Evolutionary conservation across 164 flowering plant species (phyloP).

Genomic region (Hamamelis virginiana): DNA sequence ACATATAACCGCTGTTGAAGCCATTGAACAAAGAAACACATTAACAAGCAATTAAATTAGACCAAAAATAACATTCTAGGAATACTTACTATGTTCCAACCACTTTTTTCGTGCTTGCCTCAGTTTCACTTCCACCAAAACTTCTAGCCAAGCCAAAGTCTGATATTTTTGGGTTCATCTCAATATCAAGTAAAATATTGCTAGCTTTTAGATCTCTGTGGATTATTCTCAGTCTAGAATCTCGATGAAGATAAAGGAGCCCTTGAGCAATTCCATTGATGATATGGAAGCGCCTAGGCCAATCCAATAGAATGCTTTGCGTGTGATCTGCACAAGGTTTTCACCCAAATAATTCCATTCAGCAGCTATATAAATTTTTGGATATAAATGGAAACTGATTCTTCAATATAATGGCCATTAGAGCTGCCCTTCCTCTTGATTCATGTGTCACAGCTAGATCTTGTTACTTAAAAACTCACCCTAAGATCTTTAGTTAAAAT

Average conservation of each 20-base stretch:
- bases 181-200: constrained; percentile 18
- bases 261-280: constrained; percentile 25
- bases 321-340: constrained; percentile 15
- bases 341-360: neutral
- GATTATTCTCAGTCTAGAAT: constrained; percentile 21
- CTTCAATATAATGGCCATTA: no score
- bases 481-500: no score
- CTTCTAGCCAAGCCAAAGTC: constrained; percentile 29
- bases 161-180: constrained; percentile 26
- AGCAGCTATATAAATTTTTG: no score
- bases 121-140: constrained; percentile 16
- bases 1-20: constrained; percentile 25
- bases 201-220: constrained; percentile 28
- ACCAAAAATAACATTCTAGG: no score
- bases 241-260: constrained; percentile 24
- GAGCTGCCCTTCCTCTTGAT: no score
- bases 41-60: no score
- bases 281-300: constrained; percentile 11
- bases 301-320: constrained; percentile 8
- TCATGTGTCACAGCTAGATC: no score
- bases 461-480: no score
- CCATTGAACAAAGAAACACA: neutral
- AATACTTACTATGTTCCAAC: constrained; percentile 19
- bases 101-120: constrained; percentile 7
- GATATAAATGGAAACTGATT: no score